Base-by-base conservation (phyloP, 257 asterid species). In the Coffea canephora region DNA sequence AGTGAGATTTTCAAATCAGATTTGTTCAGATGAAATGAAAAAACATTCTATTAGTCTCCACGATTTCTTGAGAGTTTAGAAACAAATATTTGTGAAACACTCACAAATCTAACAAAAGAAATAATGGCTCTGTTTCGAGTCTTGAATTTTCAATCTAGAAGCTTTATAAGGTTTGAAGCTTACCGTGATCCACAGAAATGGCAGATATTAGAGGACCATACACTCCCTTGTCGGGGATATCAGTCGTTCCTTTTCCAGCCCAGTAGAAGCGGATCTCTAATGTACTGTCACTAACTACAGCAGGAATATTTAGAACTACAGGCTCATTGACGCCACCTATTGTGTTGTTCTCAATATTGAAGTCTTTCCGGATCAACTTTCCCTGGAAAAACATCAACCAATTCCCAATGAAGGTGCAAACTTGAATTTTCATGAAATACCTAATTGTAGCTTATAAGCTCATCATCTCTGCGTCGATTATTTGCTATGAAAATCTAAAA, bases 321-420 rank as follows among this genome's bases (percentile, higher is more conserved):
- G 86, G 88, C 79, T 57, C 93, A 78, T 88, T 87, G 57, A 86
- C 95, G 83, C 97, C 99, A 69, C 90, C 94, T 49, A 98, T 97
- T 85, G 83, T 91, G 5, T 79, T 91, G 5, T 79, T 86, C 82
- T 79, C 92, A 74, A 95, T 95, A 82, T 93, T 89, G 88, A 95
- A 95, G 85, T 91, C 95, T 88, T 90, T 87, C 81, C 78, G 77
- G 76, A 87, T 91, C 87, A 77, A 74, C 46, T 71, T 85, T 61
- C 92, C 97, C 98, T 94, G 90, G 19, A 79, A 81, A 50, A 46
- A 62, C 68, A 13, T 25, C 45, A 75, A 12, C 18, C 27, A 61
- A 50, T 7, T 10, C 27, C 62, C 72, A 43, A 52, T 14, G 3
- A 11, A 21, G 23, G 46, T 13, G 72, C 27, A 64, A 1, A 23